phyloP scores from a whole-genome alignment of 441 rosid genomes.

The Theobroma grandiflorum region DNA sequence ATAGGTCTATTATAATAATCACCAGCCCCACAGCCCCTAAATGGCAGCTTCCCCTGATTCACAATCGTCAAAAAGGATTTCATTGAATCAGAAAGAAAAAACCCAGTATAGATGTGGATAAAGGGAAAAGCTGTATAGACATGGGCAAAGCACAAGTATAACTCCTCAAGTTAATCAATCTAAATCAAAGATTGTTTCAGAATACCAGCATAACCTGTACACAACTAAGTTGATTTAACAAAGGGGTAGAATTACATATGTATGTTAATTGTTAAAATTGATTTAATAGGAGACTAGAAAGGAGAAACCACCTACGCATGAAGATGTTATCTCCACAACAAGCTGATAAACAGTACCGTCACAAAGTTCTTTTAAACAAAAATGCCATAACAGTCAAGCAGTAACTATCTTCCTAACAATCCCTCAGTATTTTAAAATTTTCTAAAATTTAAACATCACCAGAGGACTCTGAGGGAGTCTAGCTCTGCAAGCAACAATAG shows the following conservation, averaged over 20 bases:
- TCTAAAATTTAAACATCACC: background rate
- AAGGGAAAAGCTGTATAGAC: background rate
- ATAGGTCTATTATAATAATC: too few species aligned
- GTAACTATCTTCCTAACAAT: background rate
- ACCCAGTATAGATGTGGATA: too few species aligned
- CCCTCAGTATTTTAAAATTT: background rate
- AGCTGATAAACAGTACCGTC: background rate
- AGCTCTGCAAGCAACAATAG: background rate
- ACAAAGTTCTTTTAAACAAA: background rate
- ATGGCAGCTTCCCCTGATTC: background rate
- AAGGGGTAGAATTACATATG: background rate
- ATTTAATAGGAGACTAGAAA: background rate
- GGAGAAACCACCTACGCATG: background rate
- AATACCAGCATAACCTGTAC: background rate
- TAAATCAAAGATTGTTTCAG: too few species aligned
- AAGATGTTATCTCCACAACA: background rate
- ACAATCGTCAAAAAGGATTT: background rate
- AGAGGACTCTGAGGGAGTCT: background rate
- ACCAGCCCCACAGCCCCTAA: background rate
- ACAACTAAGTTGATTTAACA: background rate
- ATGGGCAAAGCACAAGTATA: background rate
- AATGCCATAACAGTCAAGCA: background rate
- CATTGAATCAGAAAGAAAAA: too few species aligned
- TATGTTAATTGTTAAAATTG: too few species aligned
- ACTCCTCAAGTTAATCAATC: too few species aligned